phyloP scores from a whole-genome alignment of 352 stramenopile species.

The Halophytophthora polymorphica region DNA sequence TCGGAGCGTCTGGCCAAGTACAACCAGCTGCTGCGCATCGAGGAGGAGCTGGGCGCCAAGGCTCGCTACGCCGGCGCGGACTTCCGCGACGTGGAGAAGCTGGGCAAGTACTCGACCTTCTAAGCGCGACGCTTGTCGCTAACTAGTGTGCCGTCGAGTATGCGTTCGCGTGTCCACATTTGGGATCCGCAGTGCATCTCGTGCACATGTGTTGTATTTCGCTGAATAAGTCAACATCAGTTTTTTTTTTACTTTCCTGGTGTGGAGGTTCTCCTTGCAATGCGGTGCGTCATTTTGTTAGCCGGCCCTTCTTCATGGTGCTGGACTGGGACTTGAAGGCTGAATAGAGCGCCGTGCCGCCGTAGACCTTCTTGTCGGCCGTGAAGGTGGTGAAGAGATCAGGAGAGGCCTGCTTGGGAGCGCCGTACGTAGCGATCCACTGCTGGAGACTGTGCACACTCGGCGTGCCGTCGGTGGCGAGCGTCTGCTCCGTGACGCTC shows the following conservation, averaged over 20 bases:
- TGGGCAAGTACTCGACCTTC: constrained; percentile 84
- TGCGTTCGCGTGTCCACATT: background rate
- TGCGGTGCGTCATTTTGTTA: constrained; percentile 44
- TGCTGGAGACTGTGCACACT: constrained; percentile 64
- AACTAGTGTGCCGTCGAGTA: constrained; percentile 11
- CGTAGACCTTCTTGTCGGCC: constrained; percentile 69
- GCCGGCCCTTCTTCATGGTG: constrained; percentile 71
- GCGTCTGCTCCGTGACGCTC: constrained; percentile 8
- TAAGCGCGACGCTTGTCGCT: constrained; percentile 24
- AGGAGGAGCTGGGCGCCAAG: constrained; percentile 93
- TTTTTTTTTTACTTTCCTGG: constrained; percentile 3
- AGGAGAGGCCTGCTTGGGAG: constrained; percentile 42
- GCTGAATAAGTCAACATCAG: constrained; percentile 2
- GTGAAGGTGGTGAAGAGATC: constrained; percentile 67
- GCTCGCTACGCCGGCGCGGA: constrained; percentile 78
- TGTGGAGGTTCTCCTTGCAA: constrained; percentile 1
- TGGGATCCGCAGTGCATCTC: too few species aligned
- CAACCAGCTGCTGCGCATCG: constrained; percentile 99
- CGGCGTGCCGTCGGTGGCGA: constrained; percentile 8
- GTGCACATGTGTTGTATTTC: background rate
- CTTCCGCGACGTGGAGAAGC: constrained; percentile 83
- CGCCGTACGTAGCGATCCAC: constrained; percentile 68
- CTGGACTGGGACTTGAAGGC: constrained; percentile 58
- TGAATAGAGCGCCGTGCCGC: constrained; percentile 72
- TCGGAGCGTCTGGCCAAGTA: constrained; percentile 98